These are phyloP conservation scores for Blastocrithidia nonstop DNA, from an alignment of 208 protist genomes.

Conservation along the genomic window DNA sequence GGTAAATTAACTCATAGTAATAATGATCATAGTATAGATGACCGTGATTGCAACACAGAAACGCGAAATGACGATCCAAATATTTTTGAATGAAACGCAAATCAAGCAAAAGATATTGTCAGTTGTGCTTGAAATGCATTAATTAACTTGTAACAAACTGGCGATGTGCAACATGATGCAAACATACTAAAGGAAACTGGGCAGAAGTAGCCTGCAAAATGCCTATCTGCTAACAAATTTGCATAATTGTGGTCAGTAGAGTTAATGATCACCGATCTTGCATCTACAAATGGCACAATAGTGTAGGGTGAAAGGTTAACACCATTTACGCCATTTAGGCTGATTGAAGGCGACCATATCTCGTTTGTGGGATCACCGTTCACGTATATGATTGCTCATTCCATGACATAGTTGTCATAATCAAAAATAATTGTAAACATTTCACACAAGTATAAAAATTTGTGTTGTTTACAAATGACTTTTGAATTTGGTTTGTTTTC, in stretches of 20 bases:
- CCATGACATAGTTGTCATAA: constrained; percentile 1
- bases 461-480: background rate
- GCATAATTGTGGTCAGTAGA: constrained; percentile 42
- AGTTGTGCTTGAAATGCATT: no score
- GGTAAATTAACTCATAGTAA: no score
- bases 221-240: no score
- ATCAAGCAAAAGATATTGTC: no score
- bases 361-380: constrained; percentile 54
- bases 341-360: constrained; percentile 59
- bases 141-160: no score
- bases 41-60: no score
- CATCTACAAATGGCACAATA: constrained; percentile 52
- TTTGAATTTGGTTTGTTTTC: background rate
- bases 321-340: constrained; percentile 11
- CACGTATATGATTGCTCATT: constrained; percentile 51
- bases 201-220: no score
- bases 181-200: no score
- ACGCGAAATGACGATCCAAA: no score
- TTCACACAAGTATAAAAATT: background rate
- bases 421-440: background rate
- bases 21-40: no score
- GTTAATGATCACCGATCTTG: constrained; percentile 53
- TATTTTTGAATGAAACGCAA: no score
- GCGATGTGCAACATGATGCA: constrained; percentile 16
- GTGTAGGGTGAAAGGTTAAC: constrained; percentile 36